phyloP scores from a whole-genome alignment of 225 moss, liverwort and hornwort species.

The Anthoceros angustus region DNA sequence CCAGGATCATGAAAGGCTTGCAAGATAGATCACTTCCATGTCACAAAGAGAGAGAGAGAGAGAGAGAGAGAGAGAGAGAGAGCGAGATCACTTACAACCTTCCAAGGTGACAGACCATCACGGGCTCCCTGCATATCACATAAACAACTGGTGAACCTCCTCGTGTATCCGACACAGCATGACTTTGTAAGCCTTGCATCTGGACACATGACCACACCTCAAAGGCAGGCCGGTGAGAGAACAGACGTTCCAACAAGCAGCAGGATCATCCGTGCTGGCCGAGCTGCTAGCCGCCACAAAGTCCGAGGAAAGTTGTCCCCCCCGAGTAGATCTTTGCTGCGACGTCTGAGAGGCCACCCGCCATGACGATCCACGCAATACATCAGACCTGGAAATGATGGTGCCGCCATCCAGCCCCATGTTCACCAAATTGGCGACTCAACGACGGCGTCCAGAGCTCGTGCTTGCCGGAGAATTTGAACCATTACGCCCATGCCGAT shows the following conservation, averaged over 20 bases:
- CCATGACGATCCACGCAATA: not conserved
- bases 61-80: too few species aligned
- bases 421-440: not conserved
- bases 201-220: not conserved
- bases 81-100: not conserved
- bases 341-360: conserved; percentile 1
- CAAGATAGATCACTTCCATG: too few species aligned
- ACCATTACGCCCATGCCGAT: too few species aligned
- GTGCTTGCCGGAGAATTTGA: too few species aligned
- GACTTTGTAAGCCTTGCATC: too few species aligned
- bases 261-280: not conserved
- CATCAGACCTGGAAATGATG: conserved; percentile 3
- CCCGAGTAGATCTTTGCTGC: not conserved
- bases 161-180: too few species aligned
- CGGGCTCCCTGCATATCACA: conserved; percentile 2
- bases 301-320: not conserved
- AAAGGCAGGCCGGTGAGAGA: not conserved
- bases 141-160: not conserved
- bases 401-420: conserved; percentile 4
- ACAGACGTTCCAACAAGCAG: not conserved
- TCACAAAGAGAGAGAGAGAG: too few species aligned
- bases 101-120: conserved; percentile 2
- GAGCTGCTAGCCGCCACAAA: not conserved
- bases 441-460: too few species aligned
- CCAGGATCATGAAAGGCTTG: too few species aligned